Percentiles rank a stretch among this genome's conserved stretches.
Evolutionary conservation across 2,329 filamentous ascomycete genomes (phyloP).

Genomic region (Cercospora janseana): DNA sequence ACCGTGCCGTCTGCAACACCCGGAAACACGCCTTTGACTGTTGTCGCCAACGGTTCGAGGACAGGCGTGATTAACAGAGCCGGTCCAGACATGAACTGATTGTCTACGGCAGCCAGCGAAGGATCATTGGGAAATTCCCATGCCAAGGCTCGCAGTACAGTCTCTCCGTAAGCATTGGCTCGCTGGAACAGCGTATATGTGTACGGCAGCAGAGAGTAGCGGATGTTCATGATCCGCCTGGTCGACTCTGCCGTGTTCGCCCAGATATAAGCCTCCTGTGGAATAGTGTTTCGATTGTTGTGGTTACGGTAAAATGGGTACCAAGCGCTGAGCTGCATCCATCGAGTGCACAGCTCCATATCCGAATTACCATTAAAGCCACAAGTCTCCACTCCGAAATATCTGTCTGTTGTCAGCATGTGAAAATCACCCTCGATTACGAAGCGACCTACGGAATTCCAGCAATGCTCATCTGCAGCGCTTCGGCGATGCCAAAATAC

Average conservation of each 20-base stretch:
- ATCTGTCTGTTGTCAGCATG: slow-evolving; percentile 19
- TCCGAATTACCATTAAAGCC: slow-evolving; percentile 33
- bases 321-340: slow-evolving; percentile 56
- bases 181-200: slow-evolving; percentile 69
- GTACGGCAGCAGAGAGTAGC: slow-evolving; percentile 68
- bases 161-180: slow-evolving; percentile 62
- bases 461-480: slow-evolving; percentile 30
- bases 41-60: slow-evolving; percentile 58
- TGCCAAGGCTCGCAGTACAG: slow-evolving; percentile 67
- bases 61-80: slow-evolving; percentile 66
- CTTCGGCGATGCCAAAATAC: slow-evolving; percentile 34
- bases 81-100: slow-evolving; percentile 67
- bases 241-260: slow-evolving; percentile 60
- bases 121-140: slow-evolving; percentile 73
- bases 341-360: slow-evolving; percentile 32
- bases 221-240: slow-evolving; percentile 64
- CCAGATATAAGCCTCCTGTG: slow-evolving; percentile 70
- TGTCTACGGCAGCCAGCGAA: slow-evolving; percentile 61
- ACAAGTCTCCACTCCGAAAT: slow-evolving; percentile 35
- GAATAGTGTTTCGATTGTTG: slow-evolving; percentile 57
- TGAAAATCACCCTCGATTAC: neutral
- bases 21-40: slow-evolving; percentile 66
- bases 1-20: slow-evolving; percentile 56
- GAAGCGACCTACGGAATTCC: too few species aligned
- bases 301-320: slow-evolving; percentile 78